Conservation (phyloP, 768 basidiomycete species). For the Trametes cubensis region DNA sequence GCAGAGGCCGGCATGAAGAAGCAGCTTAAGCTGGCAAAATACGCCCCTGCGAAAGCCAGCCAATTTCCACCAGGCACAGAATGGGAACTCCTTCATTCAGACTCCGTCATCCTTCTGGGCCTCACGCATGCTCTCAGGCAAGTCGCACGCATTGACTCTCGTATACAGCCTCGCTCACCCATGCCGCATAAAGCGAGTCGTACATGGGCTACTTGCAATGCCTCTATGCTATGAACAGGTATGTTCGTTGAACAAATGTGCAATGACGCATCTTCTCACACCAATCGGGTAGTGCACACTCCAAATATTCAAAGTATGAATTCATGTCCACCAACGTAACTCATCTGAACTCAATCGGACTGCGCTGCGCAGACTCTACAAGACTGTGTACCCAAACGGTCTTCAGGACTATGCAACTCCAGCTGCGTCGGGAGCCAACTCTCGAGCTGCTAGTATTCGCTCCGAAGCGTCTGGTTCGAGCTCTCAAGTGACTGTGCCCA, state of each 20-base stretch:
- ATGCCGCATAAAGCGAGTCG: constrained; percentile 53
- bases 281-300: constrained; percentile 54
- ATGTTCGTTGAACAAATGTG: not conserved
- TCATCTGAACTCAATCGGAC: constrained; percentile 4
- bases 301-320: constrained; percentile 69
- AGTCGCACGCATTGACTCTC: constrained; percentile 24
- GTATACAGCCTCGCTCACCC: constrained; percentile 9
- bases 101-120: constrained; percentile 70
- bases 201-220: constrained; percentile 82
- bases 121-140: constrained; percentile 73
- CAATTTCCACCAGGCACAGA: constrained; percentile 67
- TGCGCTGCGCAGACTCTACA: constrained; percentile 29
- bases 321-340: constrained; percentile 5
- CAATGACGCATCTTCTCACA: constrained; percentile 6
- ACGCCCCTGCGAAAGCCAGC: constrained; percentile 33
- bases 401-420: constrained; percentile 33
- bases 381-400: constrained; percentile 35
- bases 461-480: constrained; percentile 27
- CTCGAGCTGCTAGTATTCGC: constrained; percentile 30
- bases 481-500: constrained; percentile 13
- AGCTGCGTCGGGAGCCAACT: constrained; percentile 27
- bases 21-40: constrained; percentile 44
- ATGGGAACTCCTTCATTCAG: constrained; percentile 77
- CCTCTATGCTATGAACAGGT: constrained; percentile 69
- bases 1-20: constrained; percentile 67